phyloP scores from a whole-genome alignment of 345 rosid genomes.

The Dovyalis caffra region DNA sequence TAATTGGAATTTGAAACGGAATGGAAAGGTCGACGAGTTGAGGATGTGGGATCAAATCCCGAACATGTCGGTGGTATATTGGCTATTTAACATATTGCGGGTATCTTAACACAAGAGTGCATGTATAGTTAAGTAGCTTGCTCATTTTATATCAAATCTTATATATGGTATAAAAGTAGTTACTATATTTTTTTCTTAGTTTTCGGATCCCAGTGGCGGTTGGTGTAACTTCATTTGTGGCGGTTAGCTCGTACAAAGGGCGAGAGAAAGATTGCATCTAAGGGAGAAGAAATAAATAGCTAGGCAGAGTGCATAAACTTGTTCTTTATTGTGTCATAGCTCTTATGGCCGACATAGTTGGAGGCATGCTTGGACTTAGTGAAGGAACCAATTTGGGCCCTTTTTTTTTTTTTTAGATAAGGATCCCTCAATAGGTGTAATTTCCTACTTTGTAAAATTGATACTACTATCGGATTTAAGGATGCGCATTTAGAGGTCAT shows the following conservation, averaged over 20 bases:
- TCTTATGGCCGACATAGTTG: slow-evolving; percentile 33
- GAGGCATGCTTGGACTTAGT: slow-evolving; percentile 42
- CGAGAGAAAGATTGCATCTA: slow-evolving; percentile 37
- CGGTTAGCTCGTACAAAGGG: slow-evolving; percentile 41
- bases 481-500: too few species aligned
- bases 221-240: slow-evolving; percentile 22
- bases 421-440: slow-evolving; percentile 42
- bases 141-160: background rate
- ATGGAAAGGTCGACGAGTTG: too few species aligned
- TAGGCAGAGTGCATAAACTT: slow-evolving; percentile 20
- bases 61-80: too few species aligned
- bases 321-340: slow-evolving; percentile 22
- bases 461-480: too few species aligned
- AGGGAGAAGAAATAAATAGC: slow-evolving; percentile 33
- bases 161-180: background rate
- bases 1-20: too few species aligned
- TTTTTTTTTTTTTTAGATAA: slow-evolving; percentile 42
- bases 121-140: too few species aligned
- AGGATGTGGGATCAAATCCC: too few species aligned
- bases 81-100: slow-evolving; percentile 68
- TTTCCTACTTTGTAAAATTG: background rate
- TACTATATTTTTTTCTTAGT: background rate
- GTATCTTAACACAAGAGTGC: slow-evolving; percentile 26
- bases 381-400: slow-evolving; percentile 48
- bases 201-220: slow-evolving; percentile 28